Evolutionary conservation across 306 rosid genomes (phyloP), one percentile per base, ranked within the genome.

Genomic region (Dryas alaskensis): DNA sequence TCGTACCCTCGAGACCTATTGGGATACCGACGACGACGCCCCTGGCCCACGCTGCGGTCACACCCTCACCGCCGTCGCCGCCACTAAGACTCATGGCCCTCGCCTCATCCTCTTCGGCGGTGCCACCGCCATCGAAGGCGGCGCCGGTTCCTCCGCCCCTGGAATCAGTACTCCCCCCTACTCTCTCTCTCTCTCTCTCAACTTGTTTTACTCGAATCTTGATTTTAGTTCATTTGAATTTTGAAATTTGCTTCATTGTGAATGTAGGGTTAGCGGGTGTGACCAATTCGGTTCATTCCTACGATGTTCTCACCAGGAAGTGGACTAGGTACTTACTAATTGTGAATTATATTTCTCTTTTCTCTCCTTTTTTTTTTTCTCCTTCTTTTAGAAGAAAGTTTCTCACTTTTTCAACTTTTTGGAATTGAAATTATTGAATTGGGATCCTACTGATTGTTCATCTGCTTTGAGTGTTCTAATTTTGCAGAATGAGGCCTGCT

Each of bases 51-150:
- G 99, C 16, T 92, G 98, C 54, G 86, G 48, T 8, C 99, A 95
- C 81, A 92, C 98, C 0, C 93, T 95, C 72, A 95, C 99, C 9
- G 90, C 93, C 76, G 92, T 95, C 10, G 98, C 97, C 14, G 84
- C 99, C 80, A 87, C 96, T 51, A 92, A 92, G 82, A 72, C 97
- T 0, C 88, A 75, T 2, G 99, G 99, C 12, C 91, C 98, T 0
- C 92, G 97, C 5, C 86, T 95, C 61, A 95, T 95, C 80, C 89
- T 95, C 17, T 95, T 95, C 14, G 98, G 99, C 10, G 99, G 98
- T 16, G 90, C 98, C 78, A 95, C 99, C 27, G 99, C 99, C 80
- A 90, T 95, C 70, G 99, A 95, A 81, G 98, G 98, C 82, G 97
- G 97, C 61, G 87, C 86, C 0, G 70, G 86, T 67, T 81, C 97